Evolutionary conservation across 345 rosid species (phyloP).

Genomic region (Eutrema yunnanense): DNA sequence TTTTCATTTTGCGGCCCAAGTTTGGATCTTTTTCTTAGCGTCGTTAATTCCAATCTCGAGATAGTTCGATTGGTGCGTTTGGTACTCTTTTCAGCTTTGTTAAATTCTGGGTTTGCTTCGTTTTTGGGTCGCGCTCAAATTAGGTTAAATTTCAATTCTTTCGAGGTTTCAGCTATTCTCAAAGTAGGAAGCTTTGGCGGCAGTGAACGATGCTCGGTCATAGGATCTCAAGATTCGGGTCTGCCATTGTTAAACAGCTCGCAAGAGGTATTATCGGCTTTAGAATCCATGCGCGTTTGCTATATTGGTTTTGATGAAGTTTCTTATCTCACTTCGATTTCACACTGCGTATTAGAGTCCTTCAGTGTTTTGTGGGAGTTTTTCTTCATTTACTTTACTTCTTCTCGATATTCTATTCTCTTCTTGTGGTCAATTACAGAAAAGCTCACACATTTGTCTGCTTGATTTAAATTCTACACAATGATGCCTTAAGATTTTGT

Average conservation of each 20-base stretch:
- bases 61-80: neutral
- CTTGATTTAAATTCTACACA: neutral
- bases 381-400: neutral
- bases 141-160: constrained; percentile 8
- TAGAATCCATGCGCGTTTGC: neutral
- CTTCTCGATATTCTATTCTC: neutral
- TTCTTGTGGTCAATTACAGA: neutral
- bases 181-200: neutral
- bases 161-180: constrained; percentile 10
- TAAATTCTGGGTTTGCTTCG: neutral
- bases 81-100: neutral
- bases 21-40: neutral
- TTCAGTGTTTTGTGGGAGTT: neutral
- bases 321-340: neutral
- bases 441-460: neutral
- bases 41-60: neutral
- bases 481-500: neutral
- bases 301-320: neutral
- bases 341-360: neutral
- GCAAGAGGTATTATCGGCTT: constrained; percentile 37
- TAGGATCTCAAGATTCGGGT: constrained; percentile 41
- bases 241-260: constrained; percentile 37
- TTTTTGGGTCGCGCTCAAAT: neutral
- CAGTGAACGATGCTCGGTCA: constrained; percentile 36
- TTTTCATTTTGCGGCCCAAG: neutral